Evolutionary conservation across 352 stramenopile species (phyloP).

Genomic region (Phytophthora pseudosyringae): DNA sequence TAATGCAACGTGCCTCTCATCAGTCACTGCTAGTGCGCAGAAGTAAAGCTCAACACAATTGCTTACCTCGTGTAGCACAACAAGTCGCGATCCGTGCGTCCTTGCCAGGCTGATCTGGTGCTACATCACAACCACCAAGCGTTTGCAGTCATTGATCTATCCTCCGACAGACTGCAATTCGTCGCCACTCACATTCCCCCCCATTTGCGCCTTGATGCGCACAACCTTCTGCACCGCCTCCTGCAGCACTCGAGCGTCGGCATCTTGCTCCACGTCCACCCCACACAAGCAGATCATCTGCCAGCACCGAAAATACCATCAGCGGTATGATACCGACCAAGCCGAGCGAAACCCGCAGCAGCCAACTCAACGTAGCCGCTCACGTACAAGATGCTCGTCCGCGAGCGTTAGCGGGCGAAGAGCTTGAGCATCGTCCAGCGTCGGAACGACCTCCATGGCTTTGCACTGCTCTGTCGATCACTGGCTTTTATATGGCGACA

Average conservation of each 20-base stretch:
- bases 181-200: conserved; percentile 32
- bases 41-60: no score
- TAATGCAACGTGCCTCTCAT: neutral
- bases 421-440: conserved; percentile 26
- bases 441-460: conserved; percentile 28
- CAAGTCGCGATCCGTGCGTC: conserved; percentile 28
- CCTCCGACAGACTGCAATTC: neutral
- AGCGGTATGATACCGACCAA: neutral
- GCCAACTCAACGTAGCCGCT: neutral
- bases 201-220: conserved; percentile 64
- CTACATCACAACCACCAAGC: conserved; percentile 23
- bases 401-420: conserved; percentile 39
- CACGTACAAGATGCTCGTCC: conserved; percentile 52
- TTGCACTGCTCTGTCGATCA: conserved; percentile 12
- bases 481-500: conserved; percentile 24
- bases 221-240: conserved; percentile 53
- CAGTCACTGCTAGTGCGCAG: neutral
- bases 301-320: neutral
- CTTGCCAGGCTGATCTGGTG: conserved; percentile 51
- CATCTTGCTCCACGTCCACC: conserved; percentile 32
- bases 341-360: no score
- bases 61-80: conserved; percentile 46
- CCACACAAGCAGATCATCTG: conserved; percentile 62
- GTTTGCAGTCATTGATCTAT: conserved; percentile 3
- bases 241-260: conserved; percentile 26